These are phyloP conservation scores for Steccherinum ochraceum DNA, from an alignment of 768 basidiomycete genomes.

Conservation along the genomic window DNA sequence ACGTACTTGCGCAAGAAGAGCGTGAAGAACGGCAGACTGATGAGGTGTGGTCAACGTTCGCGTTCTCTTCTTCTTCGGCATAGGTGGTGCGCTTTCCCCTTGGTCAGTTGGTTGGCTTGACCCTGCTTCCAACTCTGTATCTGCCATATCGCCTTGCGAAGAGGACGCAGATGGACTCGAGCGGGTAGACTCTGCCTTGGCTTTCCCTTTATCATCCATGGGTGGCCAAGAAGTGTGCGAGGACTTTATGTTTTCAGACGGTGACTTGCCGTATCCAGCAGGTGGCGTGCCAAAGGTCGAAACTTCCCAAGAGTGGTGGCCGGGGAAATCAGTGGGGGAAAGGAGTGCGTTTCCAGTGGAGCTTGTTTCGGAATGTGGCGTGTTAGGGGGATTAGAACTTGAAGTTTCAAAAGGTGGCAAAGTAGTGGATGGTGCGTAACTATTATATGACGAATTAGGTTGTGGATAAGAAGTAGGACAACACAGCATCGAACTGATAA, in stretches of 20 bases:
- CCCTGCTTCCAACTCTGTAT: constrained; percentile 48
- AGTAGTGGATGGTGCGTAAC: neutral
- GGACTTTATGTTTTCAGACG: neutral
- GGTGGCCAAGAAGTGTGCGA: neutral
- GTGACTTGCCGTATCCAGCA: neutral
- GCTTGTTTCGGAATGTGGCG: constrained; percentile 7
- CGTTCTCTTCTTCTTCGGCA: constrained; percentile 76
- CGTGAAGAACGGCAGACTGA: constrained; percentile 83
- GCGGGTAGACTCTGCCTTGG: constrained; percentile 10
- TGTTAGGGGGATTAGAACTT: constrained; percentile 11
- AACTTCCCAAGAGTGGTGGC: constrained; percentile 6
- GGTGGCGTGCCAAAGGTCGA: neutral
- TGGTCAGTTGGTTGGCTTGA: constrained; percentile 36
- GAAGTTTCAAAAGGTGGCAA: constrained; percentile 13
- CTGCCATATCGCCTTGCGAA: constrained; percentile 39
- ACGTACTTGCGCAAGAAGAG: constrained; percentile 76
- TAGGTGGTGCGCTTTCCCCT: constrained; percentile 12
- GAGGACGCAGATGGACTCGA: constrained; percentile 23
- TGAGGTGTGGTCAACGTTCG: constrained; percentile 82
- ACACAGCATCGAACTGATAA: constrained; percentile 20
- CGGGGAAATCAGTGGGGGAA: constrained; percentile 7
- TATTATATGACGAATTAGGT: constrained; percentile 14
- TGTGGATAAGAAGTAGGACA: constrained; percentile 12
- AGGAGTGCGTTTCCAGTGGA: constrained; percentile 9
- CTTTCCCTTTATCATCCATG: neutral